A percentile compares a stretch with the other conserved stretches of the same genome.
These are phyloP conservation scores for Endoconidiophora polonica DNA, from an alignment of 2,329 filamentous ascomycete species.

Conservation along the genomic window DNA sequence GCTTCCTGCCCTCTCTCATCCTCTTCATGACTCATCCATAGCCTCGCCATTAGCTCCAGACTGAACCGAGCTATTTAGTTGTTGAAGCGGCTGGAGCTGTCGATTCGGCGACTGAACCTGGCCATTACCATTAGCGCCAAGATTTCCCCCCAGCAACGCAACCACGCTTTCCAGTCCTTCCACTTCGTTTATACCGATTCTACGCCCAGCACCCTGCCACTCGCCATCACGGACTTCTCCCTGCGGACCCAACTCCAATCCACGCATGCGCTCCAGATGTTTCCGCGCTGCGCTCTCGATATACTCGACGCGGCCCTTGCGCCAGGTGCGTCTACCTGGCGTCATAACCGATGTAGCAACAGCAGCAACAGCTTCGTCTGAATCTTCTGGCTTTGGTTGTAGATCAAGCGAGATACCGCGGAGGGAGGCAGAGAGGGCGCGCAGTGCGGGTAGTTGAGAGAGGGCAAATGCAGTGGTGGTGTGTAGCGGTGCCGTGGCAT, in stretches of 20 bases:
- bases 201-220: slow-evolving; percentile 40
- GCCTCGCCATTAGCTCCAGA: too few species aligned
- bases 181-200: slow-evolving; percentile 34
- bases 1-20: neutral
- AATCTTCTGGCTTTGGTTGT: slow-evolving; percentile 13
- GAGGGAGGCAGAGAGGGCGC: slow-evolving; percentile 44
- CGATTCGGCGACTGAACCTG: too few species aligned
- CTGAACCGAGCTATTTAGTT: too few species aligned
- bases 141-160: slow-evolving; percentile 25
- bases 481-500: slow-evolving; percentile 38
- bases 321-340: slow-evolving; percentile 31
- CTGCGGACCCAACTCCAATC: slow-evolving; percentile 44
- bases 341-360: slow-evolving; percentile 10
- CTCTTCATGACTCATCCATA: neutral
- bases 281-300: slow-evolving; percentile 64
- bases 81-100: too few species aligned
- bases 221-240: slow-evolving; percentile 50
- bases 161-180: slow-evolving; percentile 38
- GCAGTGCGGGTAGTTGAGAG: slow-evolving; percentile 66
- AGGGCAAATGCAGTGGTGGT: slow-evolving; percentile 66
- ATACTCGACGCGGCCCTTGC: slow-evolving; percentile 60
- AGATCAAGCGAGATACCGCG: slow-evolving; percentile 51
- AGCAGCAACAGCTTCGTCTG: neutral
- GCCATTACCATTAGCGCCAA: neutral
- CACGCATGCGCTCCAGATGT: slow-evolving; percentile 55